Base-by-base conservation (phyloP, 345 rosid genomes). In the Citrus sp. region DNA sequence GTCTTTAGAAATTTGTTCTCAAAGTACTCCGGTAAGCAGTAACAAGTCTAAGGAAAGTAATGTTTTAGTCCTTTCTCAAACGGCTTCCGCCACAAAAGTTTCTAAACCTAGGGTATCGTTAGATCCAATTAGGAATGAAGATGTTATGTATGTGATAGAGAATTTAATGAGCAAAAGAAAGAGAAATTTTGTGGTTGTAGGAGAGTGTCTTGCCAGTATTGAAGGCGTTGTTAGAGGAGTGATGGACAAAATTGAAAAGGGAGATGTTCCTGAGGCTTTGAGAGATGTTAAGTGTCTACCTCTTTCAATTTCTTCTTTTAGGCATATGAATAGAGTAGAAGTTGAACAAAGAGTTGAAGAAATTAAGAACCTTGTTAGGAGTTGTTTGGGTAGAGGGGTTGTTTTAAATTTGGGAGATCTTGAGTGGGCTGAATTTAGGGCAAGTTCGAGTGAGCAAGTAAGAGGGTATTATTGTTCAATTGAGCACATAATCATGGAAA, bases 351-450 rank as follows among this genome's bases (percentile, higher is more conserved):
- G 87, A 75, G 76, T 91, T 24, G 89, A 87, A 72, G 98, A 89
- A 76, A 73, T 94, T 27, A 89, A 79, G 83, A 81, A 70, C 60
- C 79, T 70, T 5, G 84, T 91, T 49, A 86, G 84, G 70, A 87
- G 84, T 61, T 85, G 78, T 72, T 77, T 87, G 59, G 80, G 89
- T 34, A 77, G 78, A 63, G 97, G 93, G 62, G 84, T 87, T 62
- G 85, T 93, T 65, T 85, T 94, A 64, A 88, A 90, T 73, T 82
- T 95, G 18, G 98, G 98, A 71, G 97, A 95, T 89, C 89, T 95
- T 21, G 86, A 88, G 67, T 92, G 95, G 91, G 87, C 84, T 22
- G 96, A 91, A 78, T 79, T 80, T 40, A 87, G 91, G 79, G 79
- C 85, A 32, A 84, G 86, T 63, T 67, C 87, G 61, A 69, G 80